Percentiles rank a stretch among this genome's conserved stretches.
These are phyloP conservation scores for Sapria himalayana DNA, from an alignment of 345 rosid species.

Conservation along the genomic window DNA sequence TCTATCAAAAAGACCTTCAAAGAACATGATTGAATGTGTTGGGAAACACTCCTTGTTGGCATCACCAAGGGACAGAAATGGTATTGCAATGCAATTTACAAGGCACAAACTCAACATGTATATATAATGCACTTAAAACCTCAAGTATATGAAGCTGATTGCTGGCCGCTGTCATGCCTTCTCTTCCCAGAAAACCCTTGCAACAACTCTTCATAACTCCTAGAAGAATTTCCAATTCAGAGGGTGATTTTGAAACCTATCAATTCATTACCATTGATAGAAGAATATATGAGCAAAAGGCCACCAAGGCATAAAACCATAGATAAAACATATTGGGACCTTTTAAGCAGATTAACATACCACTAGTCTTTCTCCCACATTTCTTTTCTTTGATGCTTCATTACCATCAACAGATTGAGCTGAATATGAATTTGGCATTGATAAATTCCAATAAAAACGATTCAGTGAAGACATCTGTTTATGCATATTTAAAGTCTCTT, in stretches of 20 bases:
- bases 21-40: no score
- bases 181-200: conserved; percentile 42
- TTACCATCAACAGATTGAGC: conserved; percentile 15
- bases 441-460: conserved; percentile 58
- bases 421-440: conserved; percentile 23
- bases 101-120: no score
- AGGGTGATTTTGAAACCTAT: conserved; percentile 73
- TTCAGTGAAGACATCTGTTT: conserved; percentile 63
- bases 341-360: conserved; percentile 23
- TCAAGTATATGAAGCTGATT: conserved; percentile 59
- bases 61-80: neutral
- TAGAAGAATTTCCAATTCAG: conserved; percentile 67
- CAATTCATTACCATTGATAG: conserved; percentile 2
- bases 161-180: conserved; percentile 32
- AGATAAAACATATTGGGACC: neutral
- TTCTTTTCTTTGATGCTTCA: conserved; percentile 38
- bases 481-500: conserved; percentile 55
- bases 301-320: neutral
- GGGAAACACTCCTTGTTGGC: no score
- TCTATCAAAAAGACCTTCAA: no score
- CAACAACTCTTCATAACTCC: conserved; percentile 69
- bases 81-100: neutral
- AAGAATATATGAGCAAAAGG: conserved; percentile 1
- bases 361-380: conserved; percentile 40
- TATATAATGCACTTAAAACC: no score